Conservation (phyloP, 179 eudicot species). For the Beta lomatogona region DNA sequence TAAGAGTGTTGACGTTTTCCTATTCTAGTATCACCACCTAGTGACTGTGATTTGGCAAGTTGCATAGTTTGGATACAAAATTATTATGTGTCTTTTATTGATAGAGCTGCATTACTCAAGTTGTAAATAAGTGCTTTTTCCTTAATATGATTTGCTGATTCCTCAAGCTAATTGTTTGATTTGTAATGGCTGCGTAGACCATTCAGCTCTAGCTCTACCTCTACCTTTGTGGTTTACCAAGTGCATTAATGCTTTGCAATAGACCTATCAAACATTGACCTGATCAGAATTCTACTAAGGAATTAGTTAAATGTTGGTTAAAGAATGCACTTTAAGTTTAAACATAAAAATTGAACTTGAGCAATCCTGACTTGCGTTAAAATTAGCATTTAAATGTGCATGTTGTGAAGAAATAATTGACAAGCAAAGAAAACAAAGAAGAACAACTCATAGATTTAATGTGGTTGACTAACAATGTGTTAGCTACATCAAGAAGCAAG, state of each 20-base stretch:
- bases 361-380: too few relatives aligned
- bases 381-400: too few relatives aligned
- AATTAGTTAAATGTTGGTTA: too few relatives aligned
- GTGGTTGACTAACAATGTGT: too few relatives aligned
- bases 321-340: too few relatives aligned
- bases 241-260: background rate
- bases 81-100: background rate
- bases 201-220: background rate
- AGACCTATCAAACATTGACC: background rate
- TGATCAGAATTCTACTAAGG: too few relatives aligned
- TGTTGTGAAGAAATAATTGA: too few relatives aligned
- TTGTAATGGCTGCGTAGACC: background rate
- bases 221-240: background rate
- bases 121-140: background rate
- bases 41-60: background rate
- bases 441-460: too few relatives aligned
- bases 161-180: background rate
- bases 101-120: background rate
- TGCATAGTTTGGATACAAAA: background rate
- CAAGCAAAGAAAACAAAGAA: too few relatives aligned
- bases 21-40: background rate
- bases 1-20: background rate
- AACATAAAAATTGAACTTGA: too few relatives aligned
- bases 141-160: background rate
- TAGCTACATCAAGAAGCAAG: too few relatives aligned